A percentile compares a stretch with the other conserved stretches of the same genome.
Evolutionary conservation across 2,329 filamentous ascomycete species (phyloP).

Genomic region (Neofusicoccum sp.): DNA sequence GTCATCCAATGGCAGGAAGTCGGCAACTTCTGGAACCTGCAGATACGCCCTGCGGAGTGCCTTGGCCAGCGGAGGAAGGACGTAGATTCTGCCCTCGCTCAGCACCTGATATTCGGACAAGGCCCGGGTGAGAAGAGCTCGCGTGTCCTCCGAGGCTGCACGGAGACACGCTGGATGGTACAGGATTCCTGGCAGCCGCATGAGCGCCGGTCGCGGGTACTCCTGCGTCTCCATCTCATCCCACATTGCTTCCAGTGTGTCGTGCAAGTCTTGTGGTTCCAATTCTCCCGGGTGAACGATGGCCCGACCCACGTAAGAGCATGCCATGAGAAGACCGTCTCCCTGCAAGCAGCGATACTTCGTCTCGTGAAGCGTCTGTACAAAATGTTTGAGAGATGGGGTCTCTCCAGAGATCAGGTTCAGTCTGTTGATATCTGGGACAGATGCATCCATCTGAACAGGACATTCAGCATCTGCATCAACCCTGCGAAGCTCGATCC

Average conservation of each 20-base stretch:
- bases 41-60: constrained; percentile 34
- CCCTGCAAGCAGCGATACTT: constrained; percentile 33
- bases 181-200: constrained; percentile 37
- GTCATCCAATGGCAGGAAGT: constrained; percentile 37
- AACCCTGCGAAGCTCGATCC: constrained; percentile 15
- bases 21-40: constrained; percentile 27
- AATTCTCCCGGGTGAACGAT: constrained; percentile 20
- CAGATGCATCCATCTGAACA: too few species aligned
- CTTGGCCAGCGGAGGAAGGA: constrained; percentile 30
- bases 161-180: constrained; percentile 35
- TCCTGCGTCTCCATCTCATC: constrained; percentile 49
- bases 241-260: constrained; percentile 41
- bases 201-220: constrained; percentile 41
- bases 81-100: constrained; percentile 35
- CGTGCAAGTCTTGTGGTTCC: constrained; percentile 23
- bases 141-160: constrained; percentile 17
- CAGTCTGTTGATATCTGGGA: background rate
- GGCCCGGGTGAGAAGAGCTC: constrained; percentile 25
- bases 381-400: constrained; percentile 26
- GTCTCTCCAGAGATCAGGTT: background rate
- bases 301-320: constrained; percentile 24
- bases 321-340: constrained; percentile 28
- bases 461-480: too few species aligned
- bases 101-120: constrained; percentile 29
- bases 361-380: constrained; percentile 26